Evolutionary conservation across 306 rosid species (phyloP).

Genomic region (Neltuma alba): DNA sequence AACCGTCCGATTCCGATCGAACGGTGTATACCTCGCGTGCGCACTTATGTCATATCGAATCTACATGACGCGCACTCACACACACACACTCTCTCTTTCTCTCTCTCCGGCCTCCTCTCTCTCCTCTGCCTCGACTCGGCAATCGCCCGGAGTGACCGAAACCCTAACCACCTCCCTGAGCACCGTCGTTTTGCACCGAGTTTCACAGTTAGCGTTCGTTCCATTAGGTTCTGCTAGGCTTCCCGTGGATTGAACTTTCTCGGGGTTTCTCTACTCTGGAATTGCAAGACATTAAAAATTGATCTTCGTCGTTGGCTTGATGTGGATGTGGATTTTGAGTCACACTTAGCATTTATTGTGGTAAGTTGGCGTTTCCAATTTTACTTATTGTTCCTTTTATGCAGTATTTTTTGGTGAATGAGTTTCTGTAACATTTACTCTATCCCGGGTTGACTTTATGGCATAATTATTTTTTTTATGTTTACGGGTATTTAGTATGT

Average conservation of each 20-base stretch:
- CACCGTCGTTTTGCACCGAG: slow-evolving; percentile 39
- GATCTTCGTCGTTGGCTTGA: slow-evolving; percentile 7
- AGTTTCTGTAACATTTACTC: not conserved
- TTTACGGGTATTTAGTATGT: not conserved
- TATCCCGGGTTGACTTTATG: not conserved
- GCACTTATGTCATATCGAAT: slow-evolving; percentile 51
- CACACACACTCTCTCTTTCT: slow-evolving; percentile 13
- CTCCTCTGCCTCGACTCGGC: slow-evolving; percentile 35
- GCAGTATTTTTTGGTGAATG: not conserved
- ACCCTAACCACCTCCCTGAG: slow-evolving; percentile 38
- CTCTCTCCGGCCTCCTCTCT: slow-evolving; percentile 10
- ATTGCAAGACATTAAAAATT: slow-evolving; percentile 2
- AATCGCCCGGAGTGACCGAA: slow-evolving; percentile 38
- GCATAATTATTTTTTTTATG: not conserved
- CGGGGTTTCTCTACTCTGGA: not conserved
- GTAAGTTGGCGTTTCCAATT: slow-evolving; percentile 35
- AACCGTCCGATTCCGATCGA: slow-evolving; percentile 38
- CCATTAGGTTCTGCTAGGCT: not conserved
- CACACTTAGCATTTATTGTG: slow-evolving; percentile 5
- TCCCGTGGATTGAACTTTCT: slow-evolving; percentile 9
- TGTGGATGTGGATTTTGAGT: not conserved
- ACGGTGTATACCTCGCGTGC: slow-evolving; percentile 40
- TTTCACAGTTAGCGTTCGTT: not conserved
- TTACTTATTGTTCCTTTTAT: slow-evolving; percentile 18
- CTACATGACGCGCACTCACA: slow-evolving; percentile 51